phyloP scores from a whole-genome alignment of 2,329 filamentous ascomycete genomes.

The Penicillium polonicum region DNA sequence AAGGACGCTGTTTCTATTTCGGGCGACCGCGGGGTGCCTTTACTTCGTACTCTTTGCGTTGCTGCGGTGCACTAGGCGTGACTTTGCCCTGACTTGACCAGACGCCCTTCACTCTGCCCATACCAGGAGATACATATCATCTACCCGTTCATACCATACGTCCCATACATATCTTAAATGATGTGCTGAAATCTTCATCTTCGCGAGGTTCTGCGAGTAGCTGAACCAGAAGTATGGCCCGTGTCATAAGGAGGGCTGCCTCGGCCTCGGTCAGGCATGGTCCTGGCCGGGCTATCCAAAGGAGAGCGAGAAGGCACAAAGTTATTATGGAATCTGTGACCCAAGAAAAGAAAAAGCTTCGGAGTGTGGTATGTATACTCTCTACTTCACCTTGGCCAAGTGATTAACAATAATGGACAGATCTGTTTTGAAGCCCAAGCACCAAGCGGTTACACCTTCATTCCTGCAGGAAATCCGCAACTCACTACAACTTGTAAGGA shows the following conservation, averaged over 20 bases:
- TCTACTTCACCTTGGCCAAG: constrained; percentile 3
- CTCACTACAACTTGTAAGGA: constrained; percentile 62
- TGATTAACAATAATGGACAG: constrained; percentile 45
- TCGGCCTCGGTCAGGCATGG: constrained; percentile 36
- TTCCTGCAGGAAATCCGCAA: constrained; percentile 59
- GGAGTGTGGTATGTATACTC: constrained; percentile 48
- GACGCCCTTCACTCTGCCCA: not conserved
- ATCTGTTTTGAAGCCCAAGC: constrained; percentile 56
- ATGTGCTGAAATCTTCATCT: constrained; percentile 20
- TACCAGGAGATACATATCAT: not conserved
- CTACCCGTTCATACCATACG: not conserved
- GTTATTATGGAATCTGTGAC: constrained; percentile 59
- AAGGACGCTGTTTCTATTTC: not conserved
- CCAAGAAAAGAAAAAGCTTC: constrained; percentile 60
- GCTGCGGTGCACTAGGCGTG: not conserved
- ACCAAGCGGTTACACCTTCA: constrained; percentile 60
- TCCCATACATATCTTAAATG: not conserved
- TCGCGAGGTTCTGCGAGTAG: constrained; percentile 22
- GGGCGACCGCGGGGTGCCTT: not conserved
- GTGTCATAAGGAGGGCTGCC: constrained; percentile 36
- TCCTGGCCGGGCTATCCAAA: constrained; percentile 34
- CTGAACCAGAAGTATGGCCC: constrained; percentile 35
- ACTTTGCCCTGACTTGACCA: not conserved
- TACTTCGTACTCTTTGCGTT: not conserved
- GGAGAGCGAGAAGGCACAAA: constrained; percentile 51